A percentile compares a stretch with the other conserved stretches of the same genome.
phyloP scores from a whole-genome alignment of 179 eudicot genomes.

The Pouteria campechiana region DNA sequence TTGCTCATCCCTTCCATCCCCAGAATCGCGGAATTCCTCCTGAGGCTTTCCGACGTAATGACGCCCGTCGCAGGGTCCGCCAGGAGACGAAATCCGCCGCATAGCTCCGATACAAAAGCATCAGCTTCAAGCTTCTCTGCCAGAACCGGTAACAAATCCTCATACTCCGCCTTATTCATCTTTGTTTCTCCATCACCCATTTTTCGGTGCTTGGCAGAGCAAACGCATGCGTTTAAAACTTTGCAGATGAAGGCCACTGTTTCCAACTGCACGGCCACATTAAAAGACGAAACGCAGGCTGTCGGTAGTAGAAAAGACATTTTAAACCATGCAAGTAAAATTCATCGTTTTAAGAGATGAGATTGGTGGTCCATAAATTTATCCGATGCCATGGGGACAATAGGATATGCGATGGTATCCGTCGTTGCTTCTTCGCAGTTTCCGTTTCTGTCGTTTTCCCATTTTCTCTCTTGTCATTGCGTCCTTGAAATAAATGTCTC shows the following conservation, averaged over 20 bases:
- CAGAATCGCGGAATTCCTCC: conserved; percentile 36
- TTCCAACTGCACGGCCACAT: conserved; percentile 21
- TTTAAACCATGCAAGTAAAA: no score
- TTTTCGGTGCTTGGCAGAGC: neutral
- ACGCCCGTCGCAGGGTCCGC: conserved; percentile 32
- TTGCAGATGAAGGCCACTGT: neutral
- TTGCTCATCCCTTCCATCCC: conserved; percentile 48
- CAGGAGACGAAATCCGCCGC: conserved; percentile 53
- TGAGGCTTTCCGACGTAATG: conserved; percentile 51
- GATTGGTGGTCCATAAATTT: no score
- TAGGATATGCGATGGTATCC: no score
- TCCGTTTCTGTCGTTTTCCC: no score
- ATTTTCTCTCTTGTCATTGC: no score
- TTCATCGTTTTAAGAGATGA: no score
- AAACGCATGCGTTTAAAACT: neutral
- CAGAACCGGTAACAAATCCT: conserved; percentile 57
- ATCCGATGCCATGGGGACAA: no score
- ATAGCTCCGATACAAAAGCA: conserved; percentile 39
- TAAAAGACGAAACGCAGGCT: no score
- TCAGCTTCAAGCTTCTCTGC: conserved; percentile 57
- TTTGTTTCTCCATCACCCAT: conserved; percentile 7
- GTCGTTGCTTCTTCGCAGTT: no score
- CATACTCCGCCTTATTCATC: conserved; percentile 7
- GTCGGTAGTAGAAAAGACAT: no score
- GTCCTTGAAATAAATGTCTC: no score